Percentiles rank a stretch among this genome's conserved stretches.
phyloP scores from a whole-genome alignment of 2,329 filamentous ascomycete species.

The Stachybotrys chartarum region DNA sequence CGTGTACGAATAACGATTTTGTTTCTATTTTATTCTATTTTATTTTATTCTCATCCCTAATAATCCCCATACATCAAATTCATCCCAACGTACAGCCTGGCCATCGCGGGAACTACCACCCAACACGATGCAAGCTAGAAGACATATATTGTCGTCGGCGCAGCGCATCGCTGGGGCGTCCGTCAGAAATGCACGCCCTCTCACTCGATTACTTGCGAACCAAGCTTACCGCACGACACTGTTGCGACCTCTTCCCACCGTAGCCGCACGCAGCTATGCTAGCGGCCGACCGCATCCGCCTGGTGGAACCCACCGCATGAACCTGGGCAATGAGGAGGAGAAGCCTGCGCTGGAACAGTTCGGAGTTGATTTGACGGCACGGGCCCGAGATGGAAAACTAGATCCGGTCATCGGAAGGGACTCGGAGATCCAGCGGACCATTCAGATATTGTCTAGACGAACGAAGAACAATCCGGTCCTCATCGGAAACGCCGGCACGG shows the following conservation, averaged over 20 bases:
- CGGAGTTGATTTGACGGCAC: constrained; percentile 81
- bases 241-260: constrained; percentile 27
- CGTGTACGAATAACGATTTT: not conserved
- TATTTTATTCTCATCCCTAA: constrained; percentile 1
- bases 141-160: constrained; percentile 29
- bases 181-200: constrained; percentile 18
- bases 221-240: constrained; percentile 13
- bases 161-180: constrained; percentile 27
- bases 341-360: constrained; percentile 88
- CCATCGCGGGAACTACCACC: constrained; percentile 3
- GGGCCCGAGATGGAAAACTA: constrained; percentile 80
- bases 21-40: constrained; percentile 1
- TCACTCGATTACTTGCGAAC: constrained; percentile 16
- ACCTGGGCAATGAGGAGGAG: constrained; percentile 67
- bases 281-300: constrained; percentile 78
- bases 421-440: constrained; percentile 84
- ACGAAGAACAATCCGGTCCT: constrained; percentile 96
- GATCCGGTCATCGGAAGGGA: constrained; percentile 95
- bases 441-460: constrained; percentile 83
- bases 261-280: constrained; percentile 47
- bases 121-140: constrained; percentile 32
- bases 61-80: not conserved
- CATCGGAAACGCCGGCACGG: constrained; percentile 86
- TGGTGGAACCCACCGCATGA: constrained; percentile 90
- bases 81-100: constrained; percentile 1